Percentiles rank a stretch among this genome's conserved stretches.
phyloP scores from a whole-genome alignment of 1,139 yeast species.

The Pichia sp. region DNA sequence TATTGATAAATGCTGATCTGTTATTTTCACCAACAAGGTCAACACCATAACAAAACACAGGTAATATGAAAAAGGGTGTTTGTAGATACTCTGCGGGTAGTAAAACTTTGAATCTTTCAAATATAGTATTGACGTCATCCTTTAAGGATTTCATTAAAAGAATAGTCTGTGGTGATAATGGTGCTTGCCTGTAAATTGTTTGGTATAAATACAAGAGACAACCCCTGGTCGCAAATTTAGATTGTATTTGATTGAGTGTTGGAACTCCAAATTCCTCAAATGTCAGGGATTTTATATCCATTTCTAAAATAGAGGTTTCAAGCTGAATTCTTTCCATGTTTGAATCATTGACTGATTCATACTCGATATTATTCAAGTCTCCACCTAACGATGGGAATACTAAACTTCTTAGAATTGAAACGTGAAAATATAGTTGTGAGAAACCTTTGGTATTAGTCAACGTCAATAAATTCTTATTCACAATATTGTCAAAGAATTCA shows the following conservation, averaged over 20 bases:
- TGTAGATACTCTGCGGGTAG: neutral
- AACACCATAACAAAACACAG: slow-evolving; percentile 17
- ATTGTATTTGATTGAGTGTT: slow-evolving; percentile 1
- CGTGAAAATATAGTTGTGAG: slow-evolving; percentile 4
- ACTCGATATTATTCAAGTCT: neutral
- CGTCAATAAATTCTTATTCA: neutral
- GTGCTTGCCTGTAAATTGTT: slow-evolving; percentile 12
- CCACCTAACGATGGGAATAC: slow-evolving; percentile 1
- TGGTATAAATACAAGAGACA: slow-evolving; percentile 19
- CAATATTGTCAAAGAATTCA: slow-evolving; percentile 8
- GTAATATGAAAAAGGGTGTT: slow-evolving; percentile 8
- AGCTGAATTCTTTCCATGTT: slow-evolving; percentile 13
- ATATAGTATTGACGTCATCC: neutral
- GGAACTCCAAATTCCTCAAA: neutral
- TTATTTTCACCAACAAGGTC: slow-evolving; percentile 11
- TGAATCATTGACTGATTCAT: slow-evolving; percentile 3
- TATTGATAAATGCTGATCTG: slow-evolving; percentile 8
- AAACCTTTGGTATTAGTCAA: neutral
- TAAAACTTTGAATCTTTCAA: neutral
- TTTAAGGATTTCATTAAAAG: slow-evolving; percentile 13
- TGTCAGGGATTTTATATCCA: slow-evolving; percentile 1
- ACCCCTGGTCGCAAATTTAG: slow-evolving; percentile 12
- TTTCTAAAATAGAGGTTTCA: slow-evolving; percentile 13
- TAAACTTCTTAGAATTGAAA: slow-evolving; percentile 1
- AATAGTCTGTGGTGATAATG: slow-evolving; percentile 19